Percentiles rank a stretch among this genome's conserved stretches.
These are phyloP conservation scores for Nitzschia sp. DNA, from an alignment of 108 stramenopile genomes.

Conservation along the genomic window DNA sequence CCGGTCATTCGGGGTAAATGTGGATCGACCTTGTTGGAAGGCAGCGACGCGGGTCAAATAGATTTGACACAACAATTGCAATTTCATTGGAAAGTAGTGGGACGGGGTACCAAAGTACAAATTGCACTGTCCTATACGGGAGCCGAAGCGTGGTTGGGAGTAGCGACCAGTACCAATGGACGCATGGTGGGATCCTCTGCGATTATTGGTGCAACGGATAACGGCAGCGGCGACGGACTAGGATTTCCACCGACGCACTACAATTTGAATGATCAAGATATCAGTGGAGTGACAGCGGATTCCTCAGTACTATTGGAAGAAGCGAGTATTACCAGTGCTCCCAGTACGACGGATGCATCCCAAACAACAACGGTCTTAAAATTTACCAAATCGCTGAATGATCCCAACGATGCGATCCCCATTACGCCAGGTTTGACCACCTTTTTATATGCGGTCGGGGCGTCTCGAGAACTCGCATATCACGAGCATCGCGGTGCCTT, in stretches of 20 bases:
- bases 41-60: conserved; percentile 8
- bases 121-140: conserved; percentile 12
- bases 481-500: conserved; percentile 41
- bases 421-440: conserved; percentile 24
- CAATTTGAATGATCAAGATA: conserved; percentile 9
- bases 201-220: conserved; percentile 42
- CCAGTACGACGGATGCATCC: neutral
- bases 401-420: conserved; percentile 18
- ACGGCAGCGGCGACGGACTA: neutral
- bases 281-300: neutral
- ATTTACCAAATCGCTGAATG: conserved; percentile 12
- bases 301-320: neutral
- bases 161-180: conserved; percentile 35
- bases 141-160: conserved; percentile 41
- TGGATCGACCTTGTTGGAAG: conserved; percentile 4
- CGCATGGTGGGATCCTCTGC: conserved; percentile 54
- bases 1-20: conserved; percentile 19
- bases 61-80: conserved; percentile 10
- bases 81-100: conserved; percentile 25
- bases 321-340: conserved; percentile 22
- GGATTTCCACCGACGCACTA: conserved; percentile 3
- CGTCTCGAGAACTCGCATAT: conserved; percentile 36
- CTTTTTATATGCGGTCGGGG: conserved; percentile 50
- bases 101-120: conserved; percentile 9
- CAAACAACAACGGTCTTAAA: neutral